A percentile compares a stretch with the other conserved stretches of the same genome.
Conservation (phyloP, 345 rosid genomes). For the Noccaea caerulescens region DNA sequence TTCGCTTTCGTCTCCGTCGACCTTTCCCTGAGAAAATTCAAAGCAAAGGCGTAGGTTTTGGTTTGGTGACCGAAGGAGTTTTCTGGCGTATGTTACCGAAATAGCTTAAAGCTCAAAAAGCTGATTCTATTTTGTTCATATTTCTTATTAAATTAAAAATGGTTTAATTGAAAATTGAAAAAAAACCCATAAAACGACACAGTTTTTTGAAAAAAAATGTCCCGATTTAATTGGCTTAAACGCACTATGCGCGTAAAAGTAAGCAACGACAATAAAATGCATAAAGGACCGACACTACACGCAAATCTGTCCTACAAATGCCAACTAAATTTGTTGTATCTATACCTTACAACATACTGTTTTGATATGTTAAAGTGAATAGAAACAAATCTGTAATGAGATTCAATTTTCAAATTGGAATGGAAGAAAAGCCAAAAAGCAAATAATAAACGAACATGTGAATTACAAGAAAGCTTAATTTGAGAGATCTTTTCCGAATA, state of each 20-base stretch:
- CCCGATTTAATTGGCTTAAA: neutral
- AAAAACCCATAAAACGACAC: neutral
- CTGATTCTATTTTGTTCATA: constrained; percentile 1
- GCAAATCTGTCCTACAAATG: neutral
- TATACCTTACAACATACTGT: neutral
- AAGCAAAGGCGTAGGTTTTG: constrained; percentile 20
- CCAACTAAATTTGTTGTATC: constrained; percentile 21
- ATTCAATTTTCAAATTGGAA: neutral
- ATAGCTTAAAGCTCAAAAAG: constrained; percentile 24
- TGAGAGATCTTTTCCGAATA: constrained; percentile 1
- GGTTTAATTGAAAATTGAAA: neutral
- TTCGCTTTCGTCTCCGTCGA: neutral
- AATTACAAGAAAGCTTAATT: neutral
- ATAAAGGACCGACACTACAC: constrained; percentile 21
- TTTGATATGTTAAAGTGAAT: neutral
- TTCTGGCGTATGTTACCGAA: constrained; percentile 17
- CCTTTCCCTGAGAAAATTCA: constrained; percentile 18
- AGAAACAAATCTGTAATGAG: neutral
- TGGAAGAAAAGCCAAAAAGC: no score
- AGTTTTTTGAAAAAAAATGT: neutral
- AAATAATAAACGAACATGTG: neutral
- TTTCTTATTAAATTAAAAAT: neutral
- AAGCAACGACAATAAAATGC: constrained; percentile 5
- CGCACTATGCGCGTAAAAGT: constrained; percentile 15
- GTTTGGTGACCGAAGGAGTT: constrained; percentile 28